Base-by-base conservation (phyloP, 305 asterid genomes). In the Striga hermonthica region DNA sequence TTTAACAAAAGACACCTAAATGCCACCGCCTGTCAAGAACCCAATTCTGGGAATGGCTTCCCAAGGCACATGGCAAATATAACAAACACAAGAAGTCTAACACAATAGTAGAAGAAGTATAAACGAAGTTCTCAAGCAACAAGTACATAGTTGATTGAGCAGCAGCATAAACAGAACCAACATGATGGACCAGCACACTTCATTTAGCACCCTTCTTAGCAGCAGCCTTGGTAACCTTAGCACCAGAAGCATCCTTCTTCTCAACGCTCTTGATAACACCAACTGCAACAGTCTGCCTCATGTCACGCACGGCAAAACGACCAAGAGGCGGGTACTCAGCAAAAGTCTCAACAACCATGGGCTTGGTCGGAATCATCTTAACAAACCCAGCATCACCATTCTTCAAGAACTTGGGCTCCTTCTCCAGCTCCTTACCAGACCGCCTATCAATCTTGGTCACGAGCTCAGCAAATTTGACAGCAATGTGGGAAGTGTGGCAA, bases 321-420 rank as follows among this genome's bases (percentile, higher is more conserved):
- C 81, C 81, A 7, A 72, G 72, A 0, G 81, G 81, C 0, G 75
- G 80, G 66, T 60, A 82, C 83, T 80, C 86, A 0, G 91, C 38
- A 64, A 84, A 84, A 1, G 91, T 82, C 76, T 84, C 88, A 50
- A 84, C 90, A 15, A 84, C 90, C 90, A 81, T 84, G 35, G 87
- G 90, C 71, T 84, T 84, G 67, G 90, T 81, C 16, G 54, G 54
- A 48, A 48, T 14, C 54, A 48, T 48, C 54, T 83, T 83, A 41
- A 48, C 54, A 1, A 48, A 48, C 0, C 54, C 54, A 48, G 54
- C 54, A 62, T 83, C 89, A 14, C 89, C 89, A 0, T 83, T 83
- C 80, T 83, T 83, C 82, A 82, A 73, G 54, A 48, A 48, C 54
- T 48, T 48, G 54, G 54, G 54, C 54, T 48, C 54, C 54, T 48